phyloP scores from a whole-genome alignment of 768 basidiomycete species.

The Chalciporus sphaerocephalus region DNA sequence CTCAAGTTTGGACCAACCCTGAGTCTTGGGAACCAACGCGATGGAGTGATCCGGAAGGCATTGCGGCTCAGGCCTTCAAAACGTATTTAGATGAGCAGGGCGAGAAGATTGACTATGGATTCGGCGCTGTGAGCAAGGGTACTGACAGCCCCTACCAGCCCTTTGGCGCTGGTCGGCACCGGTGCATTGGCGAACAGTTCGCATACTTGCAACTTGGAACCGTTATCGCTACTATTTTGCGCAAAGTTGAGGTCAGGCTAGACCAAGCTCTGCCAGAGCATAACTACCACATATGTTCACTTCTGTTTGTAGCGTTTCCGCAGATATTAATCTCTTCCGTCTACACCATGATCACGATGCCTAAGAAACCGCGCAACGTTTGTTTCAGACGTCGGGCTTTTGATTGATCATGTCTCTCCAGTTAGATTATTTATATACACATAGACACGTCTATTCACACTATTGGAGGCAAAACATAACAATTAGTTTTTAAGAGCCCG shows the following conservation, averaged over 20 bases:
- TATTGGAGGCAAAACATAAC: not conserved
- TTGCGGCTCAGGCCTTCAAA: constrained; percentile 73
- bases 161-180: constrained; percentile 93
- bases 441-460: constrained; percentile 3
- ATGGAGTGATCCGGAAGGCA: constrained; percentile 83
- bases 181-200: constrained; percentile 95
- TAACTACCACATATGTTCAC: constrained; percentile 79
- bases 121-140: constrained; percentile 92
- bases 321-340: constrained; percentile 5
- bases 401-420: constrained; percentile 34
- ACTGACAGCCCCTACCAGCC: constrained; percentile 96
- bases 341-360: constrained; percentile 93
- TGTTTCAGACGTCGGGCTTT: constrained; percentile 63
- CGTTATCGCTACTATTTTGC: constrained; percentile 73
- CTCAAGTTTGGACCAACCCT: constrained; percentile 72
- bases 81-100: constrained; percentile 70
- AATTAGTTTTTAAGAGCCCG: not conserved
- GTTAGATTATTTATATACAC: constrained; percentile 3
- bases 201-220: constrained; percentile 92
- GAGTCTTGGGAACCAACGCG: constrained; percentile 71
- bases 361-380: constrained; percentile 62
- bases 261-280: constrained; percentile 62
- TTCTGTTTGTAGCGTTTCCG: not conserved
- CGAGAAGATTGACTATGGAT: constrained; percentile 95
- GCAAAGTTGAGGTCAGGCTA: constrained; percentile 70